Conservation (phyloP, 305 asterid genomes). For the Solanum aculeatissimum region DNA sequence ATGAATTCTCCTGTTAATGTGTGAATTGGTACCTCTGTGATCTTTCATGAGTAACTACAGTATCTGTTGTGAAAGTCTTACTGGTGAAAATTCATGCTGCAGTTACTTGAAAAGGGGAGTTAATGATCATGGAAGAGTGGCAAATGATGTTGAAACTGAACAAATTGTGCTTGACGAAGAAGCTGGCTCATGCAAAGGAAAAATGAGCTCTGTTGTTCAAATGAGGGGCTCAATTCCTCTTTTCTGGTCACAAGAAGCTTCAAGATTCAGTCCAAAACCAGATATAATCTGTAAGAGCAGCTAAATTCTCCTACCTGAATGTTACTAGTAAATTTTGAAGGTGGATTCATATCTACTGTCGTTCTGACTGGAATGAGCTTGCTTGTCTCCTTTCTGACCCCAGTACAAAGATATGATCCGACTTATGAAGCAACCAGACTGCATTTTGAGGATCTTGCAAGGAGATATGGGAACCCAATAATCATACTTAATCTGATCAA, state of each 20-base stretch:
- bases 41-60: not conserved
- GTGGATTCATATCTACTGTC: not conserved
- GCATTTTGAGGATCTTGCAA: constrained; percentile 90
- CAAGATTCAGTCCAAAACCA: constrained; percentile 99
- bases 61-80: not conserved
- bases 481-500: constrained; percentile 92
- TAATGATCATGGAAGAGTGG: constrained; percentile 95
- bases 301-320: constrained; percentile 1
- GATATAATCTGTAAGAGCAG: constrained; percentile 79
- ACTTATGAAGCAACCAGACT: constrained; percentile 90
- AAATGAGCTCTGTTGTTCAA: constrained; percentile 97
- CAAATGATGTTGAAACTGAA: constrained; percentile 98
- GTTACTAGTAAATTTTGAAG: not conserved
- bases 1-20: not conserved
- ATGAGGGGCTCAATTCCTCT: constrained; percentile 99
- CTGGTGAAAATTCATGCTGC: constrained; percentile 19
- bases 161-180: constrained; percentile 94
- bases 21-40: not conserved
- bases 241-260: constrained; percentile 99
- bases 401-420: constrained; percentile 99
- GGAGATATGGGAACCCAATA: constrained; percentile 90
- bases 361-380: not conserved
- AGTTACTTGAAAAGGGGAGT: constrained; percentile 97
- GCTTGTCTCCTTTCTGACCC: constrained; percentile 10
- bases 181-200: constrained; percentile 94